Evolutionary conservation across 805 yeast species (phyloP).

Genomic region (Dipodascopsis uninucleata): DNA sequence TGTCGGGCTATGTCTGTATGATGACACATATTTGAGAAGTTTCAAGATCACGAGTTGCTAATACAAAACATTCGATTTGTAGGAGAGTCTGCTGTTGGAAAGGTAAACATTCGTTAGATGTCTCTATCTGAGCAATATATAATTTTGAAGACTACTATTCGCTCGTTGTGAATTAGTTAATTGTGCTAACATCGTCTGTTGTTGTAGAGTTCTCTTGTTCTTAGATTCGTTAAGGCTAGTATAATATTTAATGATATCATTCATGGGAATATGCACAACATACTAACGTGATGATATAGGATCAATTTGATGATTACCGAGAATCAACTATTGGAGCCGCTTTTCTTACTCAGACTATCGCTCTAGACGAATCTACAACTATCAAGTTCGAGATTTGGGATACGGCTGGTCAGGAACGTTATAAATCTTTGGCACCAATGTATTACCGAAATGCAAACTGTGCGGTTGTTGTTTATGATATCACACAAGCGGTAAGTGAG

Average conservation of each 20-base stretch:
- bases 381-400: constrained; percentile 60
- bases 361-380: constrained; percentile 43
- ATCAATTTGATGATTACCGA: constrained; percentile 67
- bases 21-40: no score
- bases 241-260: not conserved
- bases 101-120: constrained; percentile 36
- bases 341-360: constrained; percentile 76
- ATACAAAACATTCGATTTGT: constrained; percentile 1
- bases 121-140: not conserved
- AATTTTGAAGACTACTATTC: constrained; percentile 1
- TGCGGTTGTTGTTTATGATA: constrained; percentile 85
- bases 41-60: constrained; percentile 5
- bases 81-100: constrained; percentile 78
- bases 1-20: not conserved
- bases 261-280: not conserved
- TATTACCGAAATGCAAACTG: constrained; percentile 76
- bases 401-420: constrained; percentile 93
- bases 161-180: not conserved
- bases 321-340: constrained; percentile 99
- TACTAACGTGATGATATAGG: constrained; percentile 30
- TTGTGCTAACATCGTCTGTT: not conserved
- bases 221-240: constrained; percentile 61
- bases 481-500: constrained; percentile 47
- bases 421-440: constrained; percentile 79
- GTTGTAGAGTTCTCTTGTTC: constrained; percentile 67